Evolutionary conservation across 768 basidiomycete species (phyloP), one percentile per base, ranked within the genome.

Genomic region (Boletus sp.): DNA sequence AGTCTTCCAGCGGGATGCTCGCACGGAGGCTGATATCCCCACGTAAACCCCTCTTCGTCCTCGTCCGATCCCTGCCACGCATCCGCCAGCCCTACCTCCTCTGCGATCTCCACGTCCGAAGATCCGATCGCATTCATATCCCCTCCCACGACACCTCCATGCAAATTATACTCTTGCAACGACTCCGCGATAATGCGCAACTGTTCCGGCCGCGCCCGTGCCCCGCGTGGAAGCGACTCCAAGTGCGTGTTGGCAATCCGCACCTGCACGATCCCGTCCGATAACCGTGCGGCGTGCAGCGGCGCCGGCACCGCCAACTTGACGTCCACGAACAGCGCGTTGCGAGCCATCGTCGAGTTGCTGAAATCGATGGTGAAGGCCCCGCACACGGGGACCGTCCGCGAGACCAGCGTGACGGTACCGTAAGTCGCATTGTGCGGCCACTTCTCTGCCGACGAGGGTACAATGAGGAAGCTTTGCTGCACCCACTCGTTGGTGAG

Each of bases 241-340:
- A 92, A 75, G 64, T 92, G 89, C 28, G 88, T 89, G 67, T 90
- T 91, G 29, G 82, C 81, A 40, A 90, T 72, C 30, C 87, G 78
- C 58, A 90, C 55, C n/a, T 77, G 75, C 50, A 79, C 76, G 29
- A 75, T 70, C 47, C 74, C 71, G 41, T 75, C 76, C 36, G 67
- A 66, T 36, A 73, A 45, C 5, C 66, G 65, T 58, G 73, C 29
- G 62, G 72, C 47, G 64, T 71, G 50, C 17, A 59, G 74, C 2
- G 70, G 64, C 29, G 65, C 62, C 0, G 75, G 75, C 24, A 76
- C 60, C 46, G 73, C 69, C 42, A 87, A 64, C 61, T 77, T 79
- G 46, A 86, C 55, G 65, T 86, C 84, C 47, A 83, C 80, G 42
- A 83, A 75, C 50, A 91, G 59, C 47, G 80, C 87, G 52, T 80